Percentiles rank a stretch among this genome's conserved stretches.
phyloP scores from a whole-genome alignment of 2,329 filamentous ascomycete species.

The Curvularia spicifera region DNA sequence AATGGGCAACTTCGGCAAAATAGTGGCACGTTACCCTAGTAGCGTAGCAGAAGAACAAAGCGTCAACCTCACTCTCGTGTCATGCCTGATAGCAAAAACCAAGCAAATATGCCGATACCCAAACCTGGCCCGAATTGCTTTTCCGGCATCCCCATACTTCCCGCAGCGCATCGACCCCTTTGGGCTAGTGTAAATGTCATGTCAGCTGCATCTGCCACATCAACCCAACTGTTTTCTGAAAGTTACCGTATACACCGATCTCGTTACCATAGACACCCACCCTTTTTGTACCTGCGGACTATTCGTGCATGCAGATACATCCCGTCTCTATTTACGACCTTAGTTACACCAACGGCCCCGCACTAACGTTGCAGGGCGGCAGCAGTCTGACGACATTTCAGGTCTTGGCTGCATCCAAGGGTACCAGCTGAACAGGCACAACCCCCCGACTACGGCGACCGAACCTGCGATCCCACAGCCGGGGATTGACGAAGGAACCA shows the following conservation, averaged over 20 bases:
- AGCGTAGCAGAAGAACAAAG: slow-evolving; percentile 11
- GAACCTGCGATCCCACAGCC: neutral
- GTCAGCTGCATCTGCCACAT: slow-evolving; percentile 14
- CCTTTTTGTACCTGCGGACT: neutral
- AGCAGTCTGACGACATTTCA: slow-evolving; percentile 8
- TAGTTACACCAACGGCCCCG: slow-evolving; percentile 11
- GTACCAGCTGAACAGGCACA: slow-evolving; percentile 1
- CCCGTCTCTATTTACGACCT: neutral
- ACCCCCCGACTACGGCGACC: neutral
- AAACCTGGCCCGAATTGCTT: slow-evolving; percentile 10
- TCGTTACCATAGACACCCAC: neutral
- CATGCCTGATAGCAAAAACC: slow-evolving; percentile 8
- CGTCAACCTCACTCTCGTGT: slow-evolving; percentile 12
- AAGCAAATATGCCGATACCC: slow-evolving; percentile 15
- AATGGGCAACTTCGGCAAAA: slow-evolving; percentile 11
- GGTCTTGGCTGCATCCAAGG: slow-evolving; percentile 1
- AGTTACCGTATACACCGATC: slow-evolving; percentile 9
- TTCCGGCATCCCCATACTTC: slow-evolving; percentile 16
- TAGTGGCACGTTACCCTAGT: slow-evolving; percentile 11
- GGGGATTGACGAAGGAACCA: slow-evolving; percentile 1
- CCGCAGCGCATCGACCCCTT: slow-evolving; percentile 8
- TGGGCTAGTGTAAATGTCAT: slow-evolving; percentile 15
- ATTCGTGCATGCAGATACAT: neutral
- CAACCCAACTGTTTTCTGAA: slow-evolving; percentile 1
- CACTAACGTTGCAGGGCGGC: slow-evolving; percentile 6